A percentile compares a stretch with the other conserved stretches of the same genome.
These are phyloP conservation scores for Ceratorhiza oryzae-sativae DNA, from an alignment of 1,284 basidiomycete genomes.

Conservation along the genomic window DNA sequence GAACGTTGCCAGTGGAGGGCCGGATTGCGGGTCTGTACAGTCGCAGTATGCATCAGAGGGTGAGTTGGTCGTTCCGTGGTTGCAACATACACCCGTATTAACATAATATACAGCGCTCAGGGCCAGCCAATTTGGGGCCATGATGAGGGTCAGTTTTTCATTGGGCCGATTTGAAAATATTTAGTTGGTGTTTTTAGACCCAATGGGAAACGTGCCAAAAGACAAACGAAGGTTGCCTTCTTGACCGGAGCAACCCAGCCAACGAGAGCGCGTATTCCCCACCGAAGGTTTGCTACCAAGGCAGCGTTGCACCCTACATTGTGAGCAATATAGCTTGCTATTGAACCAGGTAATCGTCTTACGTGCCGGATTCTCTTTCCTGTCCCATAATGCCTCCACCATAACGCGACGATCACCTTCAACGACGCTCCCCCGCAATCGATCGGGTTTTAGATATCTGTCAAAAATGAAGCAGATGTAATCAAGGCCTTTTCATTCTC, in stretches of 20 bases:
- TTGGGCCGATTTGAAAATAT: too few relatives aligned
- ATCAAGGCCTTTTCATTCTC: conserved; percentile 56
- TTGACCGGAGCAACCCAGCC: conserved; percentile 6
- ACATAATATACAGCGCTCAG: neutral
- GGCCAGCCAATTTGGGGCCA: conserved; percentile 4
- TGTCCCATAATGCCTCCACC: too few relatives aligned
- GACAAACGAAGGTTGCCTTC: conserved; percentile 7
- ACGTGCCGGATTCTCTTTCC: too few relatives aligned
- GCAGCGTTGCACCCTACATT: conserved; percentile 20
- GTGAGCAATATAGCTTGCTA: too few relatives aligned
- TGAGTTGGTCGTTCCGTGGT: neutral
- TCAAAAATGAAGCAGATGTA: conserved; percentile 53
- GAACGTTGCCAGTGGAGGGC: neutral
- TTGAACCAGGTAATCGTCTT: too few relatives aligned
- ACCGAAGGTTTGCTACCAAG: conserved; percentile 17
- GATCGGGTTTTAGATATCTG: conserved; percentile 59
- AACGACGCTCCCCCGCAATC: too few relatives aligned
- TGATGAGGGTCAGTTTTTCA: conserved; percentile 9
- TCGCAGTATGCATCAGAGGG: neutral
- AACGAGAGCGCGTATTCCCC: conserved; percentile 1
- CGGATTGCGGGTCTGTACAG: conserved; percentile 27
- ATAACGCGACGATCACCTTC: too few relatives aligned
- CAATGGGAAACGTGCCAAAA: conserved; percentile 38
- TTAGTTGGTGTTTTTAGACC: conserved; percentile 33
- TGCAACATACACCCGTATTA: neutral